A percentile compares a stretch with the other conserved stretches of the same genome.
Conservation (phyloP, 2,329 filamentous ascomycete species). For the Chaetomiaceae sp. region DNA sequence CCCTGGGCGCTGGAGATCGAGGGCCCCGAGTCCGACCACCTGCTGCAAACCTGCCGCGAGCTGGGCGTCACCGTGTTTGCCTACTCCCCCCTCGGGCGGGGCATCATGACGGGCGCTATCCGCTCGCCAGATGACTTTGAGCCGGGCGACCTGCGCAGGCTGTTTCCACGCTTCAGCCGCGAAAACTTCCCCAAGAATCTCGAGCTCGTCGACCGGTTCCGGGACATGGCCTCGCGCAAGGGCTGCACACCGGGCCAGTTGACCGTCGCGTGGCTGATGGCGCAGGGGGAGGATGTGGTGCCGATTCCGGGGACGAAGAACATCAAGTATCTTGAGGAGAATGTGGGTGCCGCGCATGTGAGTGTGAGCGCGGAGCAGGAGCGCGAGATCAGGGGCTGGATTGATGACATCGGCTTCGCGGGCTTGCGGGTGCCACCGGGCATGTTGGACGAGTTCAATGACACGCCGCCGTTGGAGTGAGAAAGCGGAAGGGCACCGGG, state of each 20-base stretch:
- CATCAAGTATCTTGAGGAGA: slow-evolving; percentile 42
- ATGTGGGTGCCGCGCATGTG: slow-evolving; percentile 31
- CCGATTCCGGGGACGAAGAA: slow-evolving; percentile 50
- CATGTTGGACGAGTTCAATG: slow-evolving; percentile 14
- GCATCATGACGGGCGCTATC: slow-evolving; percentile 48
- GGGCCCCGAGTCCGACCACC: background rate
- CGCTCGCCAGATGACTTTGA: slow-evolving; percentile 41
- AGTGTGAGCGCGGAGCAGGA: slow-evolving; percentile 22
- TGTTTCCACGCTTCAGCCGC: slow-evolving; percentile 41
- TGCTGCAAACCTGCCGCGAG: slow-evolving; percentile 29
- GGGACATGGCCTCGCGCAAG: slow-evolving; percentile 46
- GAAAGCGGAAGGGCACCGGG: no score
- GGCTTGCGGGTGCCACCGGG: slow-evolving; percentile 8
- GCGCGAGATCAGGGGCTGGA: slow-evolving; percentile 27
- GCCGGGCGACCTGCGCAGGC: slow-evolving; percentile 40
- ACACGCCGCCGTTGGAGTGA: slow-evolving; percentile 8
- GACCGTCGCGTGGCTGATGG: slow-evolving; percentile 56
- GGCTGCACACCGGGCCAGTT: slow-evolving; percentile 49
- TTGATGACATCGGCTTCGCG: slow-evolving; percentile 12
- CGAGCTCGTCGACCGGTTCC: slow-evolving; percentile 44
- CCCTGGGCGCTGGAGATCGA: slow-evolving; percentile 19
- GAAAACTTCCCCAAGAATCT: slow-evolving; percentile 53
- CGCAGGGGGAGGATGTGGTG: slow-evolving; percentile 53
- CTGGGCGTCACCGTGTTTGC: slow-evolving; percentile 30
- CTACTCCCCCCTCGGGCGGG: slow-evolving; percentile 54